These are phyloP conservation scores for Cladosporium austrohemisphaericum DNA, from an alignment of 2,329 filamentous ascomycete species.

Conservation along the genomic window DNA sequence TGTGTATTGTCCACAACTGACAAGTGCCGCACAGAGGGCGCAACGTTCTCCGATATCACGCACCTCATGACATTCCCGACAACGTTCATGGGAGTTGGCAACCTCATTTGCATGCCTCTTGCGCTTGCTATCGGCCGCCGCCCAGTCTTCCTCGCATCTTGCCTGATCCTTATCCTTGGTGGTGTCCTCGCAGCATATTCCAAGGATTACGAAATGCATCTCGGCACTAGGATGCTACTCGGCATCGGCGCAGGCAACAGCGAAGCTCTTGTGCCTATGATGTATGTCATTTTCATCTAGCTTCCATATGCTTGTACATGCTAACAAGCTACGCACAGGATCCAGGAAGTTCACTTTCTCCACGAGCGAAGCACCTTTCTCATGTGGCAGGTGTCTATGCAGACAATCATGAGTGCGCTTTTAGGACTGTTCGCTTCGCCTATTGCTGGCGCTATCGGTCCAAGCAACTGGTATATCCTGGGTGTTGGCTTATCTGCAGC, in stretches of 20 bases:
- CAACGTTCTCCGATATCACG: slow-evolving; percentile 39
- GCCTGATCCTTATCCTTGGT: slow-evolving; percentile 27
- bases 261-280: slow-evolving; percentile 27
- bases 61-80: slow-evolving; percentile 34
- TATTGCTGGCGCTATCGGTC: slow-evolving; percentile 41
- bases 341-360: slow-evolving; percentile 43
- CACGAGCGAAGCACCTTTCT: slow-evolving; percentile 42
- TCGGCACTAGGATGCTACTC: slow-evolving; percentile 30
- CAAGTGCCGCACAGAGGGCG: slow-evolving; percentile 24
- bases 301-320: no score
- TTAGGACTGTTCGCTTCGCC: slow-evolving; percentile 41
- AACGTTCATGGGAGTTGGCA: slow-evolving; percentile 29
- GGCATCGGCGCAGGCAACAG: slow-evolving; percentile 30
- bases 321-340: slow-evolving; percentile 3
- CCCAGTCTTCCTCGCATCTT: slow-evolving; percentile 31
- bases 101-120: slow-evolving; percentile 37
- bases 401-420: slow-evolving; percentile 38
- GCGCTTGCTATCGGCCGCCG: slow-evolving; percentile 33
- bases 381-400: slow-evolving; percentile 43
- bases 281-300: slow-evolving; percentile 15
- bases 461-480: slow-evolving; percentile 43
- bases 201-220: slow-evolving; percentile 23
- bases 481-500: slow-evolving; percentile 36
- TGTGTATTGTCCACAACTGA: neutral
- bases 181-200: slow-evolving; percentile 27